phyloP scores from a whole-genome alignment of 176 grass and related monocot genomes.

The Oryza meridionalis region DNA sequence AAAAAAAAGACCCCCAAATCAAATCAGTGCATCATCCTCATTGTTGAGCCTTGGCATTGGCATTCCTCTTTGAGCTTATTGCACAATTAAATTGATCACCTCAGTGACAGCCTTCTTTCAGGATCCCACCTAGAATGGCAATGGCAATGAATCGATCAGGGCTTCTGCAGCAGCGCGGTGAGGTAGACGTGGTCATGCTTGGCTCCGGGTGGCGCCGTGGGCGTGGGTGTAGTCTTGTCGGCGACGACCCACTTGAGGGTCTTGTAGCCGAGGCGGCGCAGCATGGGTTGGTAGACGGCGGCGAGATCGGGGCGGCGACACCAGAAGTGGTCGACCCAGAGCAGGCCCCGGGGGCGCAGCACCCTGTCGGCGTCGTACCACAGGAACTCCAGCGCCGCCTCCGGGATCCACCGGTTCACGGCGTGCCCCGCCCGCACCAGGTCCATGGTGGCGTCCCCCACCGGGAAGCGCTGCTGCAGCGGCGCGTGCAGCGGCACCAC shows the following conservation, averaged over 20 bases:
- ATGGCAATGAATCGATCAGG: not conserved
- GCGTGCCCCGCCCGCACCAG: conserved; percentile 85
- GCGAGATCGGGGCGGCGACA: conserved; percentile 68
- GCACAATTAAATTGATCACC: no score
- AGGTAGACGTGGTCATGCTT: conserved; percentile 72
- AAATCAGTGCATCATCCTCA: no score
- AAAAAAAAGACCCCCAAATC: no score
- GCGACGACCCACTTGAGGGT: conserved; percentile 81
- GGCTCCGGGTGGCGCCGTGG: conserved; percentile 17
- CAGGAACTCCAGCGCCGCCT: conserved; percentile 75
- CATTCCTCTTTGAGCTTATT: no score
- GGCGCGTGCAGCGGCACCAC: conserved; percentile 86
- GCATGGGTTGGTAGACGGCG: conserved; percentile 61
- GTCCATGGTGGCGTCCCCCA: conserved; percentile 77
- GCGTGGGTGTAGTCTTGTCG: conserved; percentile 48
- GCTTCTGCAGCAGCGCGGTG: conserved; percentile 89
- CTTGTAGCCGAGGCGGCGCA: conserved; percentile 63
- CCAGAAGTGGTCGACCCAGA: conserved; percentile 95
- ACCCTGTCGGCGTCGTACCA: conserved; percentile 87
- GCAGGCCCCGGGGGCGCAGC: conserved; percentile 74
- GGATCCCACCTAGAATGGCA: no score
- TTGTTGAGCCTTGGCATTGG: no score
- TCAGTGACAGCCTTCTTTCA: no score
- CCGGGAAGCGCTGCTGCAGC: conserved; percentile 82
- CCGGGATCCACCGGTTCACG: conserved; percentile 95